Evolutionary conservation across 306 rosid species (phyloP).

Genomic region (Rosa persica): DNA sequence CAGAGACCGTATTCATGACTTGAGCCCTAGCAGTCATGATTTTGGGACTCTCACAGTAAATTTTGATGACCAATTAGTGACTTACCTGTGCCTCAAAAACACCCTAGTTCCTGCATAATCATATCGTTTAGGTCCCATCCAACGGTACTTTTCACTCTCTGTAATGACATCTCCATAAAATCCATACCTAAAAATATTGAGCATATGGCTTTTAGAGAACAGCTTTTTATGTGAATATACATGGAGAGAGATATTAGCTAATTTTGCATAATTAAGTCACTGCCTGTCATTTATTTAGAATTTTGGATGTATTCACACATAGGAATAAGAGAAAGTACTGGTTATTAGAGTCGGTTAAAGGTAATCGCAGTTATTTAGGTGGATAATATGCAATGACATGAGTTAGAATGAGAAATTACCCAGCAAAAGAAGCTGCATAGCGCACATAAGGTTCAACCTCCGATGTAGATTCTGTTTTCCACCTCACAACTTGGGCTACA

Average conservation of each 20-base stretch:
- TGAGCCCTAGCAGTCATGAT: background rate
- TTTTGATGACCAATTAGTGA: constrained; percentile 18
- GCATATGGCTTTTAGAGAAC: constrained; percentile 32
- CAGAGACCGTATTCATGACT: background rate
- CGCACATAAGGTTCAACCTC: constrained; percentile 77
- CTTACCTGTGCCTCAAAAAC: constrained; percentile 75
- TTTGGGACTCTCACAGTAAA: background rate
- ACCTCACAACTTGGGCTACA: constrained; percentile 92
- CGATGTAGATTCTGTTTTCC: constrained; percentile 71
- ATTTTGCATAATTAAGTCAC: constrained; percentile 4
- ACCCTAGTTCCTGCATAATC: constrained; percentile 94
- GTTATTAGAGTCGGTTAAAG: background rate
- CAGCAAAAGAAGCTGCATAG: constrained; percentile 95
- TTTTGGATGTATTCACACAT: background rate
- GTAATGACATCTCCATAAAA: constrained; percentile 96
- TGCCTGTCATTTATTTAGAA: background rate
- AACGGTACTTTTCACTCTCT: constrained; percentile 90
- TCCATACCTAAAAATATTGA: constrained; percentile 64
- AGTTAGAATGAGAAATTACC: constrained; percentile 50
- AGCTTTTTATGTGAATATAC: constrained; percentile 20
- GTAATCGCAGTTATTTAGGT: background rate
- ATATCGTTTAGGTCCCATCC: constrained; percentile 98
- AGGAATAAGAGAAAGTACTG: background rate
- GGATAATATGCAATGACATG: background rate
- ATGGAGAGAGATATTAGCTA: constrained; percentile 5